Percentiles rank a stretch among this genome's conserved stretches.
Evolutionary conservation across 352 stramenopile species (phyloP).

Genomic region (Peronospora belbahrii): DNA sequence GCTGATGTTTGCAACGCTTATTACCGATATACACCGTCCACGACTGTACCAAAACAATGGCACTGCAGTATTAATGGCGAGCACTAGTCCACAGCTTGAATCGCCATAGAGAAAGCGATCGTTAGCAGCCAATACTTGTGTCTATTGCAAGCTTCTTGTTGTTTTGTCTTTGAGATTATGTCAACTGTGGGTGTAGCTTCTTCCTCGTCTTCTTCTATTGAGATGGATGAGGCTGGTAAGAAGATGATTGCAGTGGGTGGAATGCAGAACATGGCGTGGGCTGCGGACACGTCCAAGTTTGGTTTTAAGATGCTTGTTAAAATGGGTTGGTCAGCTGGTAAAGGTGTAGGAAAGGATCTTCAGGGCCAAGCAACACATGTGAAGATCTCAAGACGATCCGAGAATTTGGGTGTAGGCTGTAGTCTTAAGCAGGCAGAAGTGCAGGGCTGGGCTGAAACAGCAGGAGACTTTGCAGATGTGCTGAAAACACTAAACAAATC

Average conservation of each 20-base stretch:
- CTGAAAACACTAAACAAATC: constrained; percentile 81
- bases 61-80: constrained; percentile 2
- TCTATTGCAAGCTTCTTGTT: no score
- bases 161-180: constrained; percentile 14
- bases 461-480: constrained; percentile 73
- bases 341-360: constrained; percentile 90
- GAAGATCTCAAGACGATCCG: constrained; percentile 79
- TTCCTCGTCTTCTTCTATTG: constrained; percentile 12
- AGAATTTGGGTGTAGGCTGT: constrained; percentile 88
- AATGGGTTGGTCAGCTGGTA: constrained; percentile 93
- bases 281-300: constrained; percentile 87
- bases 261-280: constrained; percentile 87
- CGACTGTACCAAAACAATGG: not conserved
- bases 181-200: constrained; percentile 22
- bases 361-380: constrained; percentile 85
- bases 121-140: no score
- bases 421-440: constrained; percentile 84
- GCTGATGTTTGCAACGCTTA: not conserved
- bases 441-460: constrained; percentile 80
- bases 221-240: constrained; percentile 27
- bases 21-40: not conserved
- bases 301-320: constrained; percentile 93
- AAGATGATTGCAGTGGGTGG: constrained; percentile 77
- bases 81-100: constrained; percentile 5
- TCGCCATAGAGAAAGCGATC: no score